A percentile compares a stretch with the other conserved stretches of the same genome.
Evolutionary conservation across 352 stramenopile species (phyloP).

Genomic region (Globisporangium mamillatum): DNA sequence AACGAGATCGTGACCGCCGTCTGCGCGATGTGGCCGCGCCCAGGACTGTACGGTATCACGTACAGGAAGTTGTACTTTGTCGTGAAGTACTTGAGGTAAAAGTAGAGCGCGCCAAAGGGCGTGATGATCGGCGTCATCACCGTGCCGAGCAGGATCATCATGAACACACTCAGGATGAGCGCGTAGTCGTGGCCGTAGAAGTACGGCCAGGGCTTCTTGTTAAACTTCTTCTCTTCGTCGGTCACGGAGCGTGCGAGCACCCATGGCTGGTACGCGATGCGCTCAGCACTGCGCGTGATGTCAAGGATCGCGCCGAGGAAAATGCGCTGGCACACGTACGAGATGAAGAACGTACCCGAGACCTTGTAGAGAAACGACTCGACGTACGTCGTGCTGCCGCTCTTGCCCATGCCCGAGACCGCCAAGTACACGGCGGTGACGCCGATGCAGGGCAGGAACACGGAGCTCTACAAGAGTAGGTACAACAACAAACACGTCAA

Average conservation of each 20-base stretch:
- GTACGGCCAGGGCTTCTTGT: constrained; percentile 52
- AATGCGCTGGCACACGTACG: constrained; percentile 77
- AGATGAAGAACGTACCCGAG: constrained; percentile 86
- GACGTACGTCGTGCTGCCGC: constrained; percentile 54
- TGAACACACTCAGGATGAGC: constrained; percentile 71
- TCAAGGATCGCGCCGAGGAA: constrained; percentile 76
- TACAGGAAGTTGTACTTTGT: constrained; percentile 87
- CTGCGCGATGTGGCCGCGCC: constrained; percentile 59
- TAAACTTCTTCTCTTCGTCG: constrained; percentile 42
- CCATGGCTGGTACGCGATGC: constrained; percentile 68
- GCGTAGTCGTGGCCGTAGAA: constrained; percentile 80
- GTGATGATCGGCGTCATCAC: constrained; percentile 79
- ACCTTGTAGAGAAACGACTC: constrained; percentile 84
- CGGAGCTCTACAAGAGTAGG: constrained; percentile 44
- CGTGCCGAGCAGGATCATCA: constrained; percentile 70
- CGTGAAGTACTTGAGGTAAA: constrained; percentile 69
- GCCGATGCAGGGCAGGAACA: constrained; percentile 76
- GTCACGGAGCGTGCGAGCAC: constrained; percentile 63
- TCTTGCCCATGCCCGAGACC: constrained; percentile 50
- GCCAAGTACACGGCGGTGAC: constrained; percentile 77
- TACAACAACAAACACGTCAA: not conserved
- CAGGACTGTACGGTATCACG: constrained; percentile 64
- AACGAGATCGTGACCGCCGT: constrained; percentile 66
- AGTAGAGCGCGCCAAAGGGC: constrained; percentile 75
- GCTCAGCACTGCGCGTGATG: constrained; percentile 63